Evolutionary conservation across 1,139 yeast genomes (phyloP).

Genomic region (Diutina siamensis): DNA sequence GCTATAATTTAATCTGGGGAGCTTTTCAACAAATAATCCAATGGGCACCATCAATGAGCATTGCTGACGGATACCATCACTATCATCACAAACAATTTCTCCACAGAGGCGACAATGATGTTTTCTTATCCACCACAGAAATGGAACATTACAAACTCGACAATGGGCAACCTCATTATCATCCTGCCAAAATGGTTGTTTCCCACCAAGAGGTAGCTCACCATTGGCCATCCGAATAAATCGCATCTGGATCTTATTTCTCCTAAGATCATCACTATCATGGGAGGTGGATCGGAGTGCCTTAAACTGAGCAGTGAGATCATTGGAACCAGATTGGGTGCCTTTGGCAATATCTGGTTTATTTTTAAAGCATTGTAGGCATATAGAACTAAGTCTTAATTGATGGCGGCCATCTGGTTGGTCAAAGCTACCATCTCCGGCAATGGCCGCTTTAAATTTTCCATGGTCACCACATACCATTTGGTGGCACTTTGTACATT

Average conservation of each 20-base stretch:
- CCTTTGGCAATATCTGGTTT: background rate
- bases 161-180: slow-evolving; percentile 45
- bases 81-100: slow-evolving; percentile 63
- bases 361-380: background rate
- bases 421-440: background rate
- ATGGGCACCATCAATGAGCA: slow-evolving; percentile 73
- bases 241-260: background rate
- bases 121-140: slow-evolving; percentile 52
- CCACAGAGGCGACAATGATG: slow-evolving; percentile 92
- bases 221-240: slow-evolving; percentile 1
- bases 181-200: slow-evolving; percentile 43
- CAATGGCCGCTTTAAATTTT: background rate
- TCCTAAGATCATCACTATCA: background rate
- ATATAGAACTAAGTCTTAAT: background rate
- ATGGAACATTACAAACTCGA: slow-evolving; percentile 47
- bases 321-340: background rate
- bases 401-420: background rate
- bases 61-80: slow-evolving; percentile 14
- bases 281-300: background rate
- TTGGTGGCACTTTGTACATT: background rate
- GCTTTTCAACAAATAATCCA: slow-evolving; percentile 29
- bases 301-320: background rate
- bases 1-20: slow-evolving; percentile 28
- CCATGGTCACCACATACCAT: slow-evolving; percentile 2
- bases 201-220: background rate